Evolutionary conservation across 352 stramenopile species (phyloP), one percentile per base, ranked within the genome.

Genomic region (Phytophthora colocasiae): DNA sequence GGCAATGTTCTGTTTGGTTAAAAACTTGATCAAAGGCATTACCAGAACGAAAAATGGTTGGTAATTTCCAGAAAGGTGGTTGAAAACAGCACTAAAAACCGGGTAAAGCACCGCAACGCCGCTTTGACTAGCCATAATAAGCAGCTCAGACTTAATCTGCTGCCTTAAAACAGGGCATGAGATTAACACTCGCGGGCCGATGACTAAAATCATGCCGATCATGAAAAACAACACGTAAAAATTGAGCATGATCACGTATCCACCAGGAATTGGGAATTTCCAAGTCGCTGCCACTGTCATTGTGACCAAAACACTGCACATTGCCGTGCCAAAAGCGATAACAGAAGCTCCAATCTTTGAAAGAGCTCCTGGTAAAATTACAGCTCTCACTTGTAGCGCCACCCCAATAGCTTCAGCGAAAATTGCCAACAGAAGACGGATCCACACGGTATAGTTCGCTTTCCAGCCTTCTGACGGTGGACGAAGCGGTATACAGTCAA

Each of bases 181-280:
- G 1, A 39, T 22, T 9, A 60, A 12, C 1, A 44, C 11, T 8
- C 24, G 15, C 9, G 40, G 53, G 43, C 53, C 53, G n/a, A 60
- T 60, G 26, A 27, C 24, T 2, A 51, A 19, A n/a, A 60, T 31
- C 19, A 51, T 45, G 6, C 40, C 19, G 5, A 58, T 22, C 1
- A 64, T 39, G 8, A 50, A 40, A 17, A 56, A 26, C 7, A 44
- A 8, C 14, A 52, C 26, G 17, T 60, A 63, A 3, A 49, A 43
- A 9, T 51, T 43, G 2, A 47, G 1, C 43, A 52, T 61, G 0
- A 73, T 11, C 5, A 61, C 19, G 8, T 36, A 48, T 14, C 41
- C 45, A 32, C 57, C 73, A 9, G 68, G 68, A 29, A 77, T 52
- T 0, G 52, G 68, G 26, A 66, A 76, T 19, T 41, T 47, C 55